Evolutionary conservation across 1,284 basidiomycete genomes (phyloP).

Genomic region (Cutaneotrichosporon sp.): DNA sequence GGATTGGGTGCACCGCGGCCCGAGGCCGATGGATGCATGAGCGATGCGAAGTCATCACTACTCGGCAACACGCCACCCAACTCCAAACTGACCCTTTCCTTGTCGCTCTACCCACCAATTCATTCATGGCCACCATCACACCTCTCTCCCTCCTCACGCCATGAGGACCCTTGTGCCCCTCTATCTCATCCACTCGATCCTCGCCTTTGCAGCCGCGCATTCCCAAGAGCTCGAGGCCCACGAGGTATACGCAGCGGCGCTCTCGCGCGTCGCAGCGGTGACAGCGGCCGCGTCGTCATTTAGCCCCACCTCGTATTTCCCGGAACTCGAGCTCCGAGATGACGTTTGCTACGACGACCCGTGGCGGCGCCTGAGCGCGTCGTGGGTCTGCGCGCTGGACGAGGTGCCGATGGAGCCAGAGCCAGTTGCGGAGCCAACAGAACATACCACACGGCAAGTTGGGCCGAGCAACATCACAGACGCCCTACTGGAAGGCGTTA

Average conservation of each 20-base stretch:
- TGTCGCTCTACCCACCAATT: not conserved
- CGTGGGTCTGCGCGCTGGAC: not conserved
- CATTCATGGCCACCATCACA: not conserved
- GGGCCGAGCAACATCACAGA: not conserved
- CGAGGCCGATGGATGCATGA: not conserved
- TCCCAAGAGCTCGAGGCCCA: not conserved
- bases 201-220: conserved; percentile 8
- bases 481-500: not conserved
- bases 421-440: not conserved
- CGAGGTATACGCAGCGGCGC: not conserved
- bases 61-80: not conserved
- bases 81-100: not conserved
- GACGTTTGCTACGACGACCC: not conserved
- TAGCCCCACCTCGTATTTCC: conserved; percentile 1
- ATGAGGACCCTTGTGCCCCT: conserved; percentile 14
- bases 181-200: conserved; percentile 15
- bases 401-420: not conserved
- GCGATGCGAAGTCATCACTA: not conserved
- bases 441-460: not conserved
- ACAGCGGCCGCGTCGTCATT: not conserved
- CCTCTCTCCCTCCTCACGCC: conserved; percentile 5
- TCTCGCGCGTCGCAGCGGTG: not conserved
- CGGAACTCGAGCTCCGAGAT: not conserved
- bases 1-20: not conserved
- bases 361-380: not conserved